Evolutionary conservation across 2,329 filamentous ascomycete genomes (phyloP).

Genomic region (Nemania sp.): DNA sequence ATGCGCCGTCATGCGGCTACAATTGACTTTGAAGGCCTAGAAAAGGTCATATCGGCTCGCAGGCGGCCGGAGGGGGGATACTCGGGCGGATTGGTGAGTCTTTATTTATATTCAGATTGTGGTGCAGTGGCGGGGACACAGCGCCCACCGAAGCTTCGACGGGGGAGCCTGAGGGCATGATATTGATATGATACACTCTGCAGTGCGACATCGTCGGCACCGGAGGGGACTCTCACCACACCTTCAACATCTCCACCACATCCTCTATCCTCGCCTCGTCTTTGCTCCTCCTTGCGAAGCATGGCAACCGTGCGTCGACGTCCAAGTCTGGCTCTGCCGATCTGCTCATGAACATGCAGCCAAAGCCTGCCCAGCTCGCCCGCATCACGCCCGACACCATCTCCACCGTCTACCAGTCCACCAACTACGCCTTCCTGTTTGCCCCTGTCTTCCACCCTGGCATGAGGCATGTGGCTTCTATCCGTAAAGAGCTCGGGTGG

Average conservation of each 20-base stretch:
- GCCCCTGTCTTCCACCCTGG: slow-evolving; percentile 96
- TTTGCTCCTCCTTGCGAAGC: slow-evolving; percentile 85
- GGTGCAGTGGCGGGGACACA: neutral
- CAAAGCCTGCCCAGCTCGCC: slow-evolving; percentile 72
- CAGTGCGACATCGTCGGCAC: slow-evolving; percentile 94
- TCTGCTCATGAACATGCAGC: slow-evolving; percentile 76
- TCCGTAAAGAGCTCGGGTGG: slow-evolving; percentile 87
- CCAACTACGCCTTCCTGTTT: slow-evolving; percentile 95
- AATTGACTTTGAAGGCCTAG: slow-evolving; percentile 68
- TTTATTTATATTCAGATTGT: neutral
- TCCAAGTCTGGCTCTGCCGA: slow-evolving; percentile 96
- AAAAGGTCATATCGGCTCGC: slow-evolving; percentile 62
- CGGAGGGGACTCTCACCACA: slow-evolving; percentile 93
- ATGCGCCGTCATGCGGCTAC: slow-evolving; percentile 82
- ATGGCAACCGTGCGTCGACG: slow-evolving; percentile 93
- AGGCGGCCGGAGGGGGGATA: slow-evolving; percentile 74
- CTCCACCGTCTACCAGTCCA: slow-evolving; percentile 71
- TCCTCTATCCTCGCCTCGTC: slow-evolving; percentile 90
- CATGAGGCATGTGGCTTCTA: slow-evolving; percentile 84
- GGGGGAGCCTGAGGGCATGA: neutral
- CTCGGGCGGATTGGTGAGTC: slow-evolving; percentile 76
- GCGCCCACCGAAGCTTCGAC: neutral
- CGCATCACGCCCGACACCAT: slow-evolving; percentile 76
- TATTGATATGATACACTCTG: neutral
- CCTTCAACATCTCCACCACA: slow-evolving; percentile 97